Evolutionary conservation across 441 rosid species (phyloP).

Genomic region (Flueggea neowawraea): DNA sequence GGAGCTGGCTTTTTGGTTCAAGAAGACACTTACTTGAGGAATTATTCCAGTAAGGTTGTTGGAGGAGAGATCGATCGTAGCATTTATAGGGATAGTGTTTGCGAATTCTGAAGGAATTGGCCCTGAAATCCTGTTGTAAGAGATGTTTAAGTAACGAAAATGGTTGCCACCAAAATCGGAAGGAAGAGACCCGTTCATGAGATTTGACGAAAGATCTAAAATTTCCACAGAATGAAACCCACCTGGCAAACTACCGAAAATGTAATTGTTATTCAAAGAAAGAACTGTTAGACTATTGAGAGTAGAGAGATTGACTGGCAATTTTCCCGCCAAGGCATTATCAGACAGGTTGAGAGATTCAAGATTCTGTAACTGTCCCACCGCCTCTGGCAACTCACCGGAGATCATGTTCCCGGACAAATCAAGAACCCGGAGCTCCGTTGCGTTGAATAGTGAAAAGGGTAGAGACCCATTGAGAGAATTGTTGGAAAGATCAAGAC

Average conservation of each 20-base stretch:
- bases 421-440: constrained; percentile 57
- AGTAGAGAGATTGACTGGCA: constrained; percentile 45
- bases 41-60: constrained; percentile 71
- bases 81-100: constrained; percentile 41
- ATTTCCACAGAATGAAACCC: constrained; percentile 44
- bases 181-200: constrained; percentile 68
- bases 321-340: constrained; percentile 68
- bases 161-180: constrained; percentile 52
- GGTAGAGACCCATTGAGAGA: constrained; percentile 77
- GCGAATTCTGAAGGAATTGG: constrained; percentile 47
- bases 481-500: constrained; percentile 75
- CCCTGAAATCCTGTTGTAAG: constrained; percentile 66
- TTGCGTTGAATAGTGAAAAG: constrained; percentile 43
- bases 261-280: constrained; percentile 56
- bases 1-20: constrained; percentile 35
- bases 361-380: constrained; percentile 53
- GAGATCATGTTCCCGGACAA: constrained; percentile 64
- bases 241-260: constrained; percentile 51
- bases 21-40: constrained; percentile 44
- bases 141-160: constrained; percentile 52
- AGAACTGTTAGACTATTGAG: constrained; percentile 47
- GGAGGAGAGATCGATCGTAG: constrained; percentile 67
- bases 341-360: constrained; percentile 64
- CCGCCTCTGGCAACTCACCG: constrained; percentile 43
- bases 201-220: constrained; percentile 75